Conservation (phyloP, 1,139 yeast species). For the Taiozyma sp. region DNA sequence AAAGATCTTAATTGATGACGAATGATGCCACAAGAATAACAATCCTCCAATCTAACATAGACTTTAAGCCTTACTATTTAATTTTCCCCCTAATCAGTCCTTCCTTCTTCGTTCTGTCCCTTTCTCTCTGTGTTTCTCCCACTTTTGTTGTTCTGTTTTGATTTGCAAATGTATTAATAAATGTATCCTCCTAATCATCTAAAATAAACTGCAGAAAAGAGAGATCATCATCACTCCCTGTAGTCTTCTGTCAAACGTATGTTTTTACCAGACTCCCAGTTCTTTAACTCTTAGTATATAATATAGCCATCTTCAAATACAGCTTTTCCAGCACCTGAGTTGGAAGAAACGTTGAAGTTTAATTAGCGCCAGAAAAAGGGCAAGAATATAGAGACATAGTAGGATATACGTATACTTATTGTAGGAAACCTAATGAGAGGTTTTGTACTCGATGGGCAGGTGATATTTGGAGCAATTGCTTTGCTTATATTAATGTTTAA, state of each 20-base stretch:
- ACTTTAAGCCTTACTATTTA: not conserved
- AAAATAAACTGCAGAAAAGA: not conserved
- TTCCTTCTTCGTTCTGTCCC: not conserved
- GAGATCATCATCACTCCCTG: not conserved
- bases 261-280: no score
- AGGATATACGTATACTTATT: no score
- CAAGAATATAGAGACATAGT: no score
- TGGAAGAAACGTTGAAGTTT: no score
- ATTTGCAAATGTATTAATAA: not conserved
- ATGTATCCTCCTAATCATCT: not conserved
- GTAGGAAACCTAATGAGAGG: no score
- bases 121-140: not conserved
- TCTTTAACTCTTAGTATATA: no score
- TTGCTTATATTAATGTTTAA: no score
- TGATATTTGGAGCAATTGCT: no score
- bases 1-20: conserved; percentile 28
- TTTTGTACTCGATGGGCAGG: no score
- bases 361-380: no score
- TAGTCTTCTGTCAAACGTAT: not conserved
- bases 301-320: no score
- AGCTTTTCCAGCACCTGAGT: no score
- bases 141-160: not conserved
- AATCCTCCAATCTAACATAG: not conserved
- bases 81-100: not conserved
- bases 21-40: conserved; percentile 1